phyloP scores from a whole-genome alignment of 2,329 filamentous ascomycete species.

The Pseudogymnoascus sp. region DNA sequence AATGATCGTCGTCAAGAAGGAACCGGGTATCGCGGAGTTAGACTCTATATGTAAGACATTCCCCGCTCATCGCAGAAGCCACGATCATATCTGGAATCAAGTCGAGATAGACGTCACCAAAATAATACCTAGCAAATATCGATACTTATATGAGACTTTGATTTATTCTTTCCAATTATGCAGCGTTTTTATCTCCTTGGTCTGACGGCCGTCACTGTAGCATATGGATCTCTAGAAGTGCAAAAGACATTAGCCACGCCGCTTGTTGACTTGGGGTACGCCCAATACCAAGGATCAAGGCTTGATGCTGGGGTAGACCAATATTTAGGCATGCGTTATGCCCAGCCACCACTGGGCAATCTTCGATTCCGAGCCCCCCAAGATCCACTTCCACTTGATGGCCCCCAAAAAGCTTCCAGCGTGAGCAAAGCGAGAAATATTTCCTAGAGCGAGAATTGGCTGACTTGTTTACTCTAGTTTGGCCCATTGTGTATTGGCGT shows the following conservation, averaged over 20 bases:
- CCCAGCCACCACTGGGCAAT: not conserved
- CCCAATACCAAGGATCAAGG: not conserved
- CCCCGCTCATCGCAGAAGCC: not conserved
- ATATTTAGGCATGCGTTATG: constrained; percentile 3
- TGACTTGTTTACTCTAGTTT: constrained; percentile 29
- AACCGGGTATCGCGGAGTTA: not conserved
- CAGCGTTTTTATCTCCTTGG: constrained; percentile 46
- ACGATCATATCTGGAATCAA: not conserved
- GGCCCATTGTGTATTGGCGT: constrained; percentile 39
- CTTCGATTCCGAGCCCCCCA: not conserved
- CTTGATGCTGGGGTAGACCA: not conserved
- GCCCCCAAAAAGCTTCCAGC: not conserved
- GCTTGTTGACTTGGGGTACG: not conserved
- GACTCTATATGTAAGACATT: not conserved
- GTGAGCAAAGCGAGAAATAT: not conserved
- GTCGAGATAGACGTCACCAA: not conserved
- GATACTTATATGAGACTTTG: not conserved
- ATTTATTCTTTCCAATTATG: constrained; percentile 70
- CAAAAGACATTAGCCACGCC: not conserved
- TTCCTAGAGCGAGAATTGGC: not conserved
- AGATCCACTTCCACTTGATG: not conserved
- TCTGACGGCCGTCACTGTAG: not conserved
- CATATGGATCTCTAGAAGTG: not conserved
- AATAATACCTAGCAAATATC: not conserved
- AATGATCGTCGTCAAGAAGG: not conserved